Evolutionary conservation across 73 alveolate genomes (phyloP).

Genomic region (Breviolum minutum): DNA sequence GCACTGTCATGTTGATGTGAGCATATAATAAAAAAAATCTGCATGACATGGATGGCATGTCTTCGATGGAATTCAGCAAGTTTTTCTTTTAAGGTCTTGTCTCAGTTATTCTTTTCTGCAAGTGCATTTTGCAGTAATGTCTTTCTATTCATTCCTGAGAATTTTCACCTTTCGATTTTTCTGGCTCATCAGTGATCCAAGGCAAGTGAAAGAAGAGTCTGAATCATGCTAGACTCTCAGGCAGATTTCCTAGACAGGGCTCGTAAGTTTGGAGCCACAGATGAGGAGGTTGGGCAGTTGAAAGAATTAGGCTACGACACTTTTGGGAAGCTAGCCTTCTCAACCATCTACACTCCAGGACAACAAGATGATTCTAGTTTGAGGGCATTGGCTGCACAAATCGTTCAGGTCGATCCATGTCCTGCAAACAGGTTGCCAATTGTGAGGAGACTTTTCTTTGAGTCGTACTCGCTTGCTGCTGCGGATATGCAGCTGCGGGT

Average conservation of each 20-base stretch:
- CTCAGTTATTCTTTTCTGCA: neutral
- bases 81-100: neutral
- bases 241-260: too few relatives aligned
- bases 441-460: neutral
- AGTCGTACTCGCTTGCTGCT: neutral
- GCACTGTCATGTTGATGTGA: too few relatives aligned
- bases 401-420: neutral
- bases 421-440: neutral
- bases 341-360: constrained; percentile 1
- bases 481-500: neutral
- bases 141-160: neutral
- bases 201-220: neutral
- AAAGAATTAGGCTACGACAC: neutral
- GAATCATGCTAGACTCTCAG: too few relatives aligned
- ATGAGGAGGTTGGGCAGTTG: neutral
- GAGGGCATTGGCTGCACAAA: neutral
- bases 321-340: constrained; percentile 11
- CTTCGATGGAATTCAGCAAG: neutral
- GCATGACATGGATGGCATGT: too few relatives aligned
- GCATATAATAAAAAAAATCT: too few relatives aligned
- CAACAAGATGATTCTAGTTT: neutral
- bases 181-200: neutral
- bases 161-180: neutral
- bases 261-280: too few relatives aligned
- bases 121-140: neutral